These are phyloP conservation scores for Amanita fuliginea DNA, from an alignment of 768 basidiomycete species.

Conservation along the genomic window DNA sequence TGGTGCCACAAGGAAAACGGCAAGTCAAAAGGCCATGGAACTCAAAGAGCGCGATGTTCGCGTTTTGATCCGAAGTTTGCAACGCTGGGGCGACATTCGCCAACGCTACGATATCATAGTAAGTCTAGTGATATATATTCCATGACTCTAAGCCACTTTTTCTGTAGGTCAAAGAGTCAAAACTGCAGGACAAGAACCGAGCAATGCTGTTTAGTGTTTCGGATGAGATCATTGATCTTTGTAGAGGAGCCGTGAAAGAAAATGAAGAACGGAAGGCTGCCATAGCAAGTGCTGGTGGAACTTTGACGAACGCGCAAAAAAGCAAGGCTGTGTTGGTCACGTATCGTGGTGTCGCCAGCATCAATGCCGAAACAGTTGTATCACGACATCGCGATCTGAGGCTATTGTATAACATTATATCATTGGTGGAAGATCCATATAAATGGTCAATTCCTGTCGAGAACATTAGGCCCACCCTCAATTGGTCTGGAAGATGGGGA, in stretches of 20 bases:
- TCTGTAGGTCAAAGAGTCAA: constrained; percentile 72
- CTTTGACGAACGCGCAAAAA: constrained; percentile 86
- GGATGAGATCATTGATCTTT: constrained; percentile 87
- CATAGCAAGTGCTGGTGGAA: constrained; percentile 73
- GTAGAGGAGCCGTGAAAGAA: constrained; percentile 72
- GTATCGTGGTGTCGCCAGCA: constrained; percentile 80
- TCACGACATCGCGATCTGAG: constrained; percentile 83
- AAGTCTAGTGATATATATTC: constrained; percentile 21
- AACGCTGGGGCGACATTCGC: constrained; percentile 96
- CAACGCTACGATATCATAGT: constrained; percentile 92
- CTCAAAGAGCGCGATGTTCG: constrained; percentile 96
- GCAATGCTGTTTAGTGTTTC: constrained; percentile 84
- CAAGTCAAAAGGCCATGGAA: constrained; percentile 91
- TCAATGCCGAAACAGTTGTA: constrained; percentile 96
- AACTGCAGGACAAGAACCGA: constrained; percentile 89
- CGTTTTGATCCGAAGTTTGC: constrained; percentile 87
- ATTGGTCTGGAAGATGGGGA: constrained; percentile 96
- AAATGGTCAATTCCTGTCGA: constrained; percentile 87
- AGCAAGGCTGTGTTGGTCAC: constrained; percentile 95
- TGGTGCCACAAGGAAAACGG: constrained; percentile 73
- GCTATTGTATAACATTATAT: constrained; percentile 75
- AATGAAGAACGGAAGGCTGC: constrained; percentile 73
- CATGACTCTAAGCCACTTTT: constrained; percentile 1
- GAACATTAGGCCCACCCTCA: constrained; percentile 85
- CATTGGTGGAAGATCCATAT: constrained; percentile 60